Percentiles rank a stretch among this genome's conserved stretches.
These are phyloP conservation scores for Paramecium biaurelia DNA, from an alignment of 73 alveolate genomes.

Conservation along the genomic window DNA sequence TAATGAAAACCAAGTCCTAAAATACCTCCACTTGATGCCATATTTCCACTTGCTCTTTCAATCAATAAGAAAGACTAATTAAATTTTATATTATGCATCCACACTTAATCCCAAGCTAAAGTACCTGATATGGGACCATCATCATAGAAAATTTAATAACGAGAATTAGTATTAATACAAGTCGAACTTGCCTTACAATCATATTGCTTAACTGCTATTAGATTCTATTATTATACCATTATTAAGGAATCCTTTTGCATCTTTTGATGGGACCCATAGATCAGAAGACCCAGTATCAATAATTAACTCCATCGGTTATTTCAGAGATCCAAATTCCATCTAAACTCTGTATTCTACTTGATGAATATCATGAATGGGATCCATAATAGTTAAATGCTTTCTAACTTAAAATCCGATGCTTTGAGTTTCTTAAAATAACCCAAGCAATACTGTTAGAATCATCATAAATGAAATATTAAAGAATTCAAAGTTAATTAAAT, in stretches of 20 bases:
- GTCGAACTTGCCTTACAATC: background rate
- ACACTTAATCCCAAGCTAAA: conserved; percentile 33
- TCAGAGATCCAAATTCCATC: background rate
- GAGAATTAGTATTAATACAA: background rate
- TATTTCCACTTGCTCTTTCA: background rate
- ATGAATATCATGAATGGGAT: conserved; percentile 25
- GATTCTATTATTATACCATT: background rate
- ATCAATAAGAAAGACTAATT: conserved; percentile 24
- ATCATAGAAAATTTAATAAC: background rate
- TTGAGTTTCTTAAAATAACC: background rate
- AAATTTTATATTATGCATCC: conserved; percentile 15
- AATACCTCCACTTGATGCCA: conserved; percentile 24
- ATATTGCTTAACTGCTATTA: background rate
- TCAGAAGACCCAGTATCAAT: conserved; percentile 52
- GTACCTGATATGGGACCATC: conserved; percentile 46
- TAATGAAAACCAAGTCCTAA: background rate
- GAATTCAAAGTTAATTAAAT: background rate
- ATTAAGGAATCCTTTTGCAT: background rate
- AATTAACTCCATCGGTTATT: background rate
- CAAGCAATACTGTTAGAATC: background rate
- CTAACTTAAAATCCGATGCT: background rate
- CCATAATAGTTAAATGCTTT: background rate
- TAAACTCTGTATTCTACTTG: background rate
- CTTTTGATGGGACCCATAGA: conserved; percentile 28
- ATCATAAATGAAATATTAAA: background rate